Base-by-base conservation (phyloP, 2,329 filamentous ascomycete species). In the Trichoderma koningiopsis region DNA sequence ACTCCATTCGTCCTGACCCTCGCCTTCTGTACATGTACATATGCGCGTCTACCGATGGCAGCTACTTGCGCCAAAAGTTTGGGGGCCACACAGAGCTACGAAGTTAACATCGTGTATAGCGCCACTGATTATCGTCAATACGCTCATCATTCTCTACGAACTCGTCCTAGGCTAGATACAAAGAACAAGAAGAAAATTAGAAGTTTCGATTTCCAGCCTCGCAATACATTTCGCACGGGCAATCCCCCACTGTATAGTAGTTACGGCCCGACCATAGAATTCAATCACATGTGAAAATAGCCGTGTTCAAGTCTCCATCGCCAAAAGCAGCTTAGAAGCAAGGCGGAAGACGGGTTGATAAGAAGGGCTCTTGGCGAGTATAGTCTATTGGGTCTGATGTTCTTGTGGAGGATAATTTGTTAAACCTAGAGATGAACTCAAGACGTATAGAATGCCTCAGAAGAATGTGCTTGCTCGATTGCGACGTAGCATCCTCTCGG, bases 81-180 rank as follows among this genome's bases (percentile, higher is more conserved):
- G 4, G 27, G 33, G 22, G 35, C 19, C 5, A 40, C 2, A 19
- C 1, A n/a, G 27, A 29, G 3, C 1, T 3, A 8, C 22, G 22
- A 60, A 10, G 16, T 40, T 68, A 10, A 60, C 49, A 14, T 5
- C 6, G 19, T 43, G 16, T 22, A n/a, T 74, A 96, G 93, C 95
- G 85, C 94, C 93, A 16, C 81, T 97, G 72, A 96, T 97, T 80
- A 87, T 89, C 71, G 88, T 95, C 76, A 97, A 97, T 80, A 89
- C 90, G 6, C 79, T 94, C 73, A 91, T 97, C 73, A 96, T 97
- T 77, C 79, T 93, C 70, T 97, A 94, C 81, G 91, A 94, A 81
- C 83, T 96, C 52, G 85, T 94, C 58, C 83, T 70, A 33, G 68
- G 68, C 33, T 70, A 67, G 59, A 35, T n/a, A 27, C 31, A 2